Conservation (phyloP, 495 filamentous ascomycete genomes). For the Xylaria cubensis region DNA sequence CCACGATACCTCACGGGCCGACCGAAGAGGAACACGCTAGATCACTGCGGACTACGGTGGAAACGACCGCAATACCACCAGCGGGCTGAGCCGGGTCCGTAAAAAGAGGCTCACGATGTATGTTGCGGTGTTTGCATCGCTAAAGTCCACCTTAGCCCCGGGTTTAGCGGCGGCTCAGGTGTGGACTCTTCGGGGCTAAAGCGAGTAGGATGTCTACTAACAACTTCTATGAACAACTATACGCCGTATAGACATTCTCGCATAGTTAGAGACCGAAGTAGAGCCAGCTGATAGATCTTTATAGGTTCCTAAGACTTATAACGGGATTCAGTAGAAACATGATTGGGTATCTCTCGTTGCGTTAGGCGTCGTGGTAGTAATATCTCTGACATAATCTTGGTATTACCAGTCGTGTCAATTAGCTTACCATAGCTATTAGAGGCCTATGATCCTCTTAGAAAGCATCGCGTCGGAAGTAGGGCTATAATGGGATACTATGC, state of each 20-base stretch:
- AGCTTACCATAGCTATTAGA: background rate
- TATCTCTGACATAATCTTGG: background rate
- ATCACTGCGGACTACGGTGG: background rate
- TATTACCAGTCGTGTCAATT: background rate
- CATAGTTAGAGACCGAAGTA: no score
- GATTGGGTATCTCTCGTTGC: no score
- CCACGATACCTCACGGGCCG: background rate
- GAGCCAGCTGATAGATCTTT: no score
- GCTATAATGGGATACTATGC: background rate
- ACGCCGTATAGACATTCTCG: background rate
- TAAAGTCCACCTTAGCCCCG: background rate
- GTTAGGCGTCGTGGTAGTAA: background rate
- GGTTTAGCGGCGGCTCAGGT: background rate
- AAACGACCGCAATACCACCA: background rate
- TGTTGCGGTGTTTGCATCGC: background rate
- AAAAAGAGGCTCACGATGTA: slow-evolving; percentile 1
- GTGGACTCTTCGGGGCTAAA: background rate
- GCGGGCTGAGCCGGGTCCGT: background rate
- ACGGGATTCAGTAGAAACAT: background rate
- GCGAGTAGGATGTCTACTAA: background rate
- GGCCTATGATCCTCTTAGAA: background rate
- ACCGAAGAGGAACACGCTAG: background rate
- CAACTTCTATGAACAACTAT: background rate
- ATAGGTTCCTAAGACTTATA: background rate
- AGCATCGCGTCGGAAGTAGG: background rate